These are phyloP conservation scores for Starmerella lactis-condensi DNA, from an alignment of 805 yeast genomes.

Conservation along the genomic window DNA sequence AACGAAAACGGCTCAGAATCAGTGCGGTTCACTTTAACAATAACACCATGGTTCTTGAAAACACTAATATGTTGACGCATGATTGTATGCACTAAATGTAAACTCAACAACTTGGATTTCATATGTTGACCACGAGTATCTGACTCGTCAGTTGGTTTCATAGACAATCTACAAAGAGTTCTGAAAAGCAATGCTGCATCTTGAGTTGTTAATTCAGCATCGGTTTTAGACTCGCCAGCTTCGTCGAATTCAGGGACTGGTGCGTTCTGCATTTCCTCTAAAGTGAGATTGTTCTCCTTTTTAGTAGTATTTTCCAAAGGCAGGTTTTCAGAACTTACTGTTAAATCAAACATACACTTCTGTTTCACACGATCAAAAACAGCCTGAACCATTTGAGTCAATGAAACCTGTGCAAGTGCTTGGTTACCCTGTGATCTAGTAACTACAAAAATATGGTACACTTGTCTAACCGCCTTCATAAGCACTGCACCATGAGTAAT, in stretches of 20 bases:
- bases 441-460: conserved; percentile 76
- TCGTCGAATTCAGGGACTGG: conserved; percentile 19
- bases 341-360: conserved; percentile 5
- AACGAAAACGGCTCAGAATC: conserved; percentile 36
- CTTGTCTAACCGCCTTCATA: conserved; percentile 78
- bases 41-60: conserved; percentile 32
- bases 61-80: conserved; percentile 70
- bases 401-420: conserved; percentile 84
- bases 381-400: conserved; percentile 74
- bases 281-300: conserved; percentile 11
- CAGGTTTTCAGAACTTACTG: not conserved
- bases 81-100: conserved; percentile 73
- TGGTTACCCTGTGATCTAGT: conserved; percentile 71
- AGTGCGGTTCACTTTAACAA: conserved; percentile 19
- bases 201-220: conserved; percentile 53
- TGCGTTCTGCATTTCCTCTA: conserved; percentile 15
- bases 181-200: conserved; percentile 88
- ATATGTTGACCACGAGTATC: conserved; percentile 72
- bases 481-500: conserved; percentile 82
- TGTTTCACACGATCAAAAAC: conserved; percentile 55
- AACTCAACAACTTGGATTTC: conserved; percentile 72
- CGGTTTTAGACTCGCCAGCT: conserved; percentile 29
- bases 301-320: not conserved
- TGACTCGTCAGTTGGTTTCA: conserved; percentile 57
- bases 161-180: conserved; percentile 84